These are phyloP conservation scores for Penicillium arizonense DNA, from an alignment of 495 filamentous ascomycete genomes.

Conservation along the genomic window DNA sequence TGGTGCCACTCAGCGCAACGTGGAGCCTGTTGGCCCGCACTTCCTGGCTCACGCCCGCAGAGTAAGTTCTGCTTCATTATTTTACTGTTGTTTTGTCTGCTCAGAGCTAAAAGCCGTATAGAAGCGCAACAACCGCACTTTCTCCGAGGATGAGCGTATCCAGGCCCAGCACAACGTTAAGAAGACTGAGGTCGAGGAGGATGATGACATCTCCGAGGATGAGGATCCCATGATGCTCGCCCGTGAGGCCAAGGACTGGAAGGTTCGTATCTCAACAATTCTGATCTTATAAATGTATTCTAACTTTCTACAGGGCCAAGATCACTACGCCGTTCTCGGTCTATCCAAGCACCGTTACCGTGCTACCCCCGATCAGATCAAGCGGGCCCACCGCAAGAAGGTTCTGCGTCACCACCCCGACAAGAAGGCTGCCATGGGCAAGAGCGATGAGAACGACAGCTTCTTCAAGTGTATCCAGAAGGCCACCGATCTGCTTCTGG, in stretches of 20 bases:
- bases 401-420: conserved; percentile 97
- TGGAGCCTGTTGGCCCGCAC: conserved; percentile 95
- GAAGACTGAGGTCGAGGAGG: conserved; percentile 91
- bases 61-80: conserved; percentile 43
- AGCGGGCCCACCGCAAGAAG: conserved; percentile 98
- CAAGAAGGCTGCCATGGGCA: conserved; percentile 87
- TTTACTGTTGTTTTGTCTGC: neutral
- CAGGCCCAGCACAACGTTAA: conserved; percentile 92
- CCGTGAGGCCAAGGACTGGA: conserved; percentile 98
- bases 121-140: conserved; percentile 93
- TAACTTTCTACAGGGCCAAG: conserved; percentile 66
- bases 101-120: conserved; percentile 33
- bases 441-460: conserved; percentile 85
- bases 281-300: neutral
- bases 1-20: conserved; percentile 69
- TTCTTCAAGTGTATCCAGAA: conserved; percentile 99
- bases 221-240: conserved; percentile 89
- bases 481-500: conserved; percentile 87
- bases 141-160: conserved; percentile 97
- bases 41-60: conserved; percentile 96
- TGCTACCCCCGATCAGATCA: conserved; percentile 97
- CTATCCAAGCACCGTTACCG: conserved; percentile 85
- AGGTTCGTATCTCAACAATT: conserved; percentile 55
- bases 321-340: conserved; percentile 97
- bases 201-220: conserved; percentile 84